Evolutionary conservation across 306 rosid species (phyloP).

Genomic region (Astragalus glycyphyllos): DNA sequence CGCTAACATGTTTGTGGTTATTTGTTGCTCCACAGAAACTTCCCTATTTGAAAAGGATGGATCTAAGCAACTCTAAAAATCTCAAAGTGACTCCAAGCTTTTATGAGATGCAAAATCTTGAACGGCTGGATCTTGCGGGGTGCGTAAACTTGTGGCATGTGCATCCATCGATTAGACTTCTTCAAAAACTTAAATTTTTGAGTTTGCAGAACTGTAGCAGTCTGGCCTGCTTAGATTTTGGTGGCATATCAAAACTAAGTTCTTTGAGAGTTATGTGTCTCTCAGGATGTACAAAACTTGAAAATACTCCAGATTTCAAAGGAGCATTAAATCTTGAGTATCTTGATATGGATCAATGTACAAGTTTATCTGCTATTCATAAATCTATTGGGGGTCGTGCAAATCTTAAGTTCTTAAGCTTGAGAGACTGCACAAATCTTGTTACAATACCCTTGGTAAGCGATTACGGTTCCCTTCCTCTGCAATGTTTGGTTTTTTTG

Average conservation of each 20-base stretch:
- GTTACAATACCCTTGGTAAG: neutral
- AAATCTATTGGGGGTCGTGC: conserved; percentile 1
- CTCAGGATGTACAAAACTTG: neutral
- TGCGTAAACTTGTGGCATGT: neutral
- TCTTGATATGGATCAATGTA: conserved; percentile 6
- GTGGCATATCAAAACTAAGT: too few species aligned
- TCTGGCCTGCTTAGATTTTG: neutral
- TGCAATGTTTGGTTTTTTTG: neutral
- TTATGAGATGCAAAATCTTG: neutral
- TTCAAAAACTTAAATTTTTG: neutral
- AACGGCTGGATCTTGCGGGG: conserved; percentile 2
- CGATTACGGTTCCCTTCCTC: too few species aligned
- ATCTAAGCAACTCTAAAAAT: neutral
- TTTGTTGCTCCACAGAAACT: neutral
- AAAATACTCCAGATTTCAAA: neutral
- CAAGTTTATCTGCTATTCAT: neutral
- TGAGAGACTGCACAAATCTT: conserved; percentile 3
- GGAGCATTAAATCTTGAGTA: neutral
- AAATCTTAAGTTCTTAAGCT: conserved; percentile 10
- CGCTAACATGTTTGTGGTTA: neutral
- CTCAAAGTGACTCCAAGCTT: neutral
- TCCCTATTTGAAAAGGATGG: neutral
- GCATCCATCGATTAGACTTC: conserved; percentile 5
- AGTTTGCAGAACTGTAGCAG: neutral
- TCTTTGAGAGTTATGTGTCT: neutral